Percentiles rank a stretch among this genome's conserved stretches.
phyloP scores from a whole-genome alignment of 2,329 filamentous ascomycete genomes.

The Penicillium concentricum region DNA sequence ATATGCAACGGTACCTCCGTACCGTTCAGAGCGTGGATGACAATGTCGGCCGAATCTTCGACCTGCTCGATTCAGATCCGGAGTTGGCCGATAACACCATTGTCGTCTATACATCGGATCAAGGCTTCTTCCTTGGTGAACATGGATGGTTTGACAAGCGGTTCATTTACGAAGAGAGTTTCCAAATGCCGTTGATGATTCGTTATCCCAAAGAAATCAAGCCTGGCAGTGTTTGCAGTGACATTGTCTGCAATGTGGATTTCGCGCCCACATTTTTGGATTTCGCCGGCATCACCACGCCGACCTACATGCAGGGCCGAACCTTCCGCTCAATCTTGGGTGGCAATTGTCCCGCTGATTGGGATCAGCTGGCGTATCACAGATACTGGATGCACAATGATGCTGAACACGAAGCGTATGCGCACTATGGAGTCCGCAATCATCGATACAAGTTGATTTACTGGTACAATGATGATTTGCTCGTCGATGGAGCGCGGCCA shows the following conservation, averaged over 20 bases:
- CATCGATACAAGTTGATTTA: slow-evolving; percentile 57
- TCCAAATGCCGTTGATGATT: slow-evolving; percentile 57
- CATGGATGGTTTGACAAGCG: slow-evolving; percentile 61
- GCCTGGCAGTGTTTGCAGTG: slow-evolving; percentile 42
- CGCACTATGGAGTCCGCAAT: slow-evolving; percentile 54
- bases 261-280: slow-evolving; percentile 55
- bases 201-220: slow-evolving; percentile 47
- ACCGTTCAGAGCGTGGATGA: slow-evolving; percentile 55
- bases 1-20: slow-evolving; percentile 57
- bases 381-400: slow-evolving; percentile 59
- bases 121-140: slow-evolving; percentile 58
- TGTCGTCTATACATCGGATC: slow-evolving; percentile 56
- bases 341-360: slow-evolving; percentile 42
- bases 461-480: slow-evolving; percentile 55
- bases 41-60: slow-evolving; percentile 51
- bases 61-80: slow-evolving; percentile 45
- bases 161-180: slow-evolving; percentile 59
- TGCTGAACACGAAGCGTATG: slow-evolving; percentile 50
- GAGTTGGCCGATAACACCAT: slow-evolving; percentile 49
- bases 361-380: slow-evolving; percentile 56
- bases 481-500: slow-evolving; percentile 45
- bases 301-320: slow-evolving; percentile 54
- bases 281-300: slow-evolving; percentile 41
- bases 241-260: slow-evolving; percentile 56
- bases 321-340: slow-evolving; percentile 44